Base-by-base conservation (phyloP, 2,329 filamentous ascomycete genomes). In the Apiospora pterosperma region DNA sequence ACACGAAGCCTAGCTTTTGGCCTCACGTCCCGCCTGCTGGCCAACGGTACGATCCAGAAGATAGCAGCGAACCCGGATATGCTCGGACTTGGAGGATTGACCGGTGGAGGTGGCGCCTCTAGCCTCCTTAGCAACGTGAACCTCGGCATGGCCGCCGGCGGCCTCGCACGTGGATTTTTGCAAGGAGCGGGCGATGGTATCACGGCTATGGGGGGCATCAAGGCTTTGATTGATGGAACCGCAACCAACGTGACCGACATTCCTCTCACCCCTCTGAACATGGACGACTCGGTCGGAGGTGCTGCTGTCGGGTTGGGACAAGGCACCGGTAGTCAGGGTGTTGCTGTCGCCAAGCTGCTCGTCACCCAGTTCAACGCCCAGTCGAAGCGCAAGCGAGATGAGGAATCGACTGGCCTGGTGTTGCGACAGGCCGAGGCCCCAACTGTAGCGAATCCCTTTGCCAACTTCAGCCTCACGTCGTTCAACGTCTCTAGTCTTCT, bases 241-340 rank as follows among this genome's bases (percentile, higher is more conserved):
- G 65, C 74, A 4, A 69, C 60, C 14, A 63, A 67, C 41, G 71
- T 72, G 0, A 36, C 62, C 1, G 64, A 19, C 5, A n/a, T 72
- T 28, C 65, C 69, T 1, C 70, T 74, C 11, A 70, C 68, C 25
- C 73, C 69, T 23, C 64, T 77, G 6, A 62, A 64, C 4, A 78
- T 77, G 36, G 69, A 79, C 63, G 77, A 79, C 65, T 73, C 75
- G 1, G 65, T 78, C 21, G 72, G 71, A 19, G 77, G 77, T 14
- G 76, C 74, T 12, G 75, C 76, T 0, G 70, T 71, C 21, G 76
- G 77, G 0, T 74, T 79, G 34, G 77, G 76, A 8, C 71, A 72
- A 23, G 77, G 77, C 0, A 68, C 78, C 4, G 76, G 76, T 0
- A 73, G 72, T 3, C 73, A 77, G 38, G 76, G 73, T 6, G 72